Evolutionary conservation across 257 asterid genomes (phyloP), one percentile per base, ranked within the genome.

Genomic region (Scutellaria galericulata): DNA sequence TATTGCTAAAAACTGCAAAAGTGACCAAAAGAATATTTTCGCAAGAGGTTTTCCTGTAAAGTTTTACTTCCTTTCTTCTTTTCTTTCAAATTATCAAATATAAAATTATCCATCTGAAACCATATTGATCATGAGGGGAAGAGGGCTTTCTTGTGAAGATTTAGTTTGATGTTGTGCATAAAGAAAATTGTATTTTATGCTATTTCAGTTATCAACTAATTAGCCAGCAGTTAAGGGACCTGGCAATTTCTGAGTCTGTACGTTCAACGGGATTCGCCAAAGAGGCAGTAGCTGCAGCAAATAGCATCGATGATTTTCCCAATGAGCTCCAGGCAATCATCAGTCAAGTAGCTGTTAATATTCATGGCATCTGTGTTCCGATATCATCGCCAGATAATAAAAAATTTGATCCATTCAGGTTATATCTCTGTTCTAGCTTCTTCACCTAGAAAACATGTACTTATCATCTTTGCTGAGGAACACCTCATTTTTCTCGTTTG

Each of bases 311-410:
- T 66, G 84, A 82, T 72, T 81, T 66, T 64, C 83, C 83, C 8
- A 83, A 85, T 71, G 97, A 94, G 80, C 86, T 90, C 78, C 88
- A 81, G 79, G 70, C 86, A 69, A 84, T 89, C 51, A 71, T 90
- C 72, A 70, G 52, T 71, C 79, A 86, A 81, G 84, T 92, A 72
- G 96, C 96, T 57, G 78, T 83, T 22, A 81, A 89, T 70, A 81
- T 95, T 71, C 97, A 95, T 78, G 99, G 91, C 51, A 87, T 88
- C 75, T 88, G 84, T 54, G 91, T 95, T 61, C 86, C 86, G 50
- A 95, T 83, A 82, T 90, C 96, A 53, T 95, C 96, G 0, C 87
- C 86, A 46, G 96, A 86, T 68, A 55, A 83, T 81, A 91, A 91
- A n/a, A 82, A 85, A 64, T 81, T 73, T 79, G 98, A 92, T 68